These are phyloP conservation scores for Geosmithia flava DNA, from an alignment of 2,329 filamentous ascomycete genomes.

Conservation along the genomic window DNA sequence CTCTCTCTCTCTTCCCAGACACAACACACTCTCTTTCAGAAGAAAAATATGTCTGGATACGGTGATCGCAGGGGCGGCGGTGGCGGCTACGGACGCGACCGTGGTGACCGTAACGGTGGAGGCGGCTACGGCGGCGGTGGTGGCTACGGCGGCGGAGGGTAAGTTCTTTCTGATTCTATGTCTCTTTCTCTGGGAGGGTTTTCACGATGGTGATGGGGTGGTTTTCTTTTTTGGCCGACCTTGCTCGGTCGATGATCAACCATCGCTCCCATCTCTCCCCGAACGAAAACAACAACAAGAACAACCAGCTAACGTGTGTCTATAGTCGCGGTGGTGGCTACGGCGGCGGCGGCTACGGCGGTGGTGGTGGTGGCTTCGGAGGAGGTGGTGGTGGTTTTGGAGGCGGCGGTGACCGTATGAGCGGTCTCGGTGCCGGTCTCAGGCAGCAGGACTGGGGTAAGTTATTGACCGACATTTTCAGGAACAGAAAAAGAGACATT, in stretches of 20 bases:
- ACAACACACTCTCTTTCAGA: not conserved
- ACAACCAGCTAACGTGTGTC: slow-evolving; percentile 19
- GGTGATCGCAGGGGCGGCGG: slow-evolving; percentile 15
- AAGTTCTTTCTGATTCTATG: slow-evolving; percentile 12
- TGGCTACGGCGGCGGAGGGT: slow-evolving; percentile 22
- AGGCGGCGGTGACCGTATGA: slow-evolving; percentile 87
- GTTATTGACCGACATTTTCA: slow-evolving; percentile 18
- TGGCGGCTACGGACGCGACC: slow-evolving; percentile 24
- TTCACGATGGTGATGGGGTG: not conserved
- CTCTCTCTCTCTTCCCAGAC: no score
- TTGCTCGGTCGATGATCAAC: no score
- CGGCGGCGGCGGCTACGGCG: slow-evolving; percentile 15
- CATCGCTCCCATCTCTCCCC: no score
- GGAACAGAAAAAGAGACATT: not conserved
- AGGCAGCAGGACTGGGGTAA: slow-evolving; percentile 84
- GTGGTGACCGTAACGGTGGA: slow-evolving; percentile 36
- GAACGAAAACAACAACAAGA: no score
- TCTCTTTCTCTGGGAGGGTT: not conserved
- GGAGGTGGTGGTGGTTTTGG: slow-evolving; percentile 31
- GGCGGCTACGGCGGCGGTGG: slow-evolving; percentile 16
- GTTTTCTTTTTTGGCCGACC: not conserved
- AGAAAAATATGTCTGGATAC: slow-evolving; percentile 30
- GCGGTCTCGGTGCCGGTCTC: slow-evolving; percentile 72
- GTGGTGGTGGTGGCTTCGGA: slow-evolving; percentile 24
- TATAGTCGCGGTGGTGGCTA: slow-evolving; percentile 26